A percentile compares a stretch with the other conserved stretches of the same genome.
Evolutionary conservation across 2,329 filamentous ascomycete genomes (phyloP).

Genomic region (Aureobasidium sp.): DNA sequence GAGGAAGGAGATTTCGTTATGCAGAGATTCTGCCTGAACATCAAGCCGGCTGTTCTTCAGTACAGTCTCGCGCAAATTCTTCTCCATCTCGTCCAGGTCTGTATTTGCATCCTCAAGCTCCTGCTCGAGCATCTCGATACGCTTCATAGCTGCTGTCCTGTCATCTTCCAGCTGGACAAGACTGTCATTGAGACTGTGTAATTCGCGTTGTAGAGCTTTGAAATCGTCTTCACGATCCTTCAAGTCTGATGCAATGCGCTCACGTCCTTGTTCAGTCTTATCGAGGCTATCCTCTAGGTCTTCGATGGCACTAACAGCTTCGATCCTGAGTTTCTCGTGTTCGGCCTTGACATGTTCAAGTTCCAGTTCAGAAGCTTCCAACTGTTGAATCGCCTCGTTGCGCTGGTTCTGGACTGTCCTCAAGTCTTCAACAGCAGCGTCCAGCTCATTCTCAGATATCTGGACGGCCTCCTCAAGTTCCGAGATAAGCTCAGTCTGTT

Average conservation of each 20-base stretch:
- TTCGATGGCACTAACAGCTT: slow-evolving; percentile 67
- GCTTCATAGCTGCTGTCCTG: slow-evolving; percentile 78
- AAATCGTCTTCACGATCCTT: slow-evolving; percentile 87
- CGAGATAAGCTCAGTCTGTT: slow-evolving; percentile 83
- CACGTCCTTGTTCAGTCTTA: slow-evolving; percentile 74
- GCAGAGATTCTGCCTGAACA: slow-evolving; percentile 92
- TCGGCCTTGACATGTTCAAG: slow-evolving; percentile 62
- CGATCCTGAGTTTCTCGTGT: slow-evolving; percentile 57
- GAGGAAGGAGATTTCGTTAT: slow-evolving; percentile 95
- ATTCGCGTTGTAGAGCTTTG: slow-evolving; percentile 90
- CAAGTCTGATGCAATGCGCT: slow-evolving; percentile 75
- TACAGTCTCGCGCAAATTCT: slow-evolving; percentile 84
- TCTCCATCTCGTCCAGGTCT: slow-evolving; percentile 88
- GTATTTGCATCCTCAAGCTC: slow-evolving; percentile 86
- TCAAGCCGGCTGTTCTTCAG: slow-evolving; percentile 88
- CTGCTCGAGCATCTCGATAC: slow-evolving; percentile 84
- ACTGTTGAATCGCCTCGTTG: slow-evolving; percentile 83
- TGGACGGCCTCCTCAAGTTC: slow-evolving; percentile 72
- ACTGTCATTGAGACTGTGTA: slow-evolving; percentile 90
- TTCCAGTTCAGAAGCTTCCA: slow-evolving; percentile 68
- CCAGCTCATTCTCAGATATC: slow-evolving; percentile 82
- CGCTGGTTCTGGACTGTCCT: slow-evolving; percentile 83
- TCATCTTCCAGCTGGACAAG: slow-evolving; percentile 92
- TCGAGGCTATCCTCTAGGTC: slow-evolving; percentile 51
- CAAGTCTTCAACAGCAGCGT: slow-evolving; percentile 82